These are phyloP conservation scores for Homolaphlyctis polyrhiza DNA, from an alignment of 371 early-diverging fungal genomes.

Conservation along the genomic window DNA sequence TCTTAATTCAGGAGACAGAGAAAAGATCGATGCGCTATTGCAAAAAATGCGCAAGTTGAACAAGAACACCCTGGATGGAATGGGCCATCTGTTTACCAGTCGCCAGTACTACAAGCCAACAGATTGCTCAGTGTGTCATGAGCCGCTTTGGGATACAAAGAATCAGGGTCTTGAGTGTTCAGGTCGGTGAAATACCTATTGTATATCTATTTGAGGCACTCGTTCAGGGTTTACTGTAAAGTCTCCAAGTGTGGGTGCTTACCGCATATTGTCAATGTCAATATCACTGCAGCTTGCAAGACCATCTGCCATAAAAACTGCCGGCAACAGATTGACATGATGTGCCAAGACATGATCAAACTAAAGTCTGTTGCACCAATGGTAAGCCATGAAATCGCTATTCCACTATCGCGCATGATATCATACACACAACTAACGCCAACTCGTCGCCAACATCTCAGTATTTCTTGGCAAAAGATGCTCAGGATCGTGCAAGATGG, in stretches of 20 bases:
- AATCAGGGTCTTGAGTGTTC: conserved; percentile 36
- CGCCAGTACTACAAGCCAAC: conserved; percentile 39
- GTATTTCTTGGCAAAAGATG: conserved; percentile 43
- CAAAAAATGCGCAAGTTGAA: conserved; percentile 15
- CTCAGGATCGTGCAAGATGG: conserved; percentile 32
- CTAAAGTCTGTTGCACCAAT: conserved; percentile 26
- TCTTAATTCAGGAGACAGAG: conserved; percentile 16
- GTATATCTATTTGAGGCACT: too few species aligned
- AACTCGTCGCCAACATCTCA: conserved; percentile 5
- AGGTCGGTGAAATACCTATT: too few species aligned
- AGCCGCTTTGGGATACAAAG: conserved; percentile 38
- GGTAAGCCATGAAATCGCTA: conserved; percentile 16
- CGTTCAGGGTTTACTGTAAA: too few species aligned
- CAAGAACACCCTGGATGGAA: conserved; percentile 6
- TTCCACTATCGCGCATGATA: not conserved
- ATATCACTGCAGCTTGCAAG: conserved; percentile 30
- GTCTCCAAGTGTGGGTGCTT: too few species aligned
- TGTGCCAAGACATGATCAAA: conserved; percentile 26
- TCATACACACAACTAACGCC: not conserved
- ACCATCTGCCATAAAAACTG: conserved; percentile 39
- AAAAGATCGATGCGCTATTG: conserved; percentile 9
- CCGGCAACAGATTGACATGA: conserved; percentile 22
- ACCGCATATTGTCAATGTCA: too few species aligned
- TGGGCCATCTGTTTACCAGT: conserved; percentile 33
- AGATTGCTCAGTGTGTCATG: conserved; percentile 42